phyloP scores from a whole-genome alignment of 176 grass and related monocot species.

The Areca catechu region DNA sequence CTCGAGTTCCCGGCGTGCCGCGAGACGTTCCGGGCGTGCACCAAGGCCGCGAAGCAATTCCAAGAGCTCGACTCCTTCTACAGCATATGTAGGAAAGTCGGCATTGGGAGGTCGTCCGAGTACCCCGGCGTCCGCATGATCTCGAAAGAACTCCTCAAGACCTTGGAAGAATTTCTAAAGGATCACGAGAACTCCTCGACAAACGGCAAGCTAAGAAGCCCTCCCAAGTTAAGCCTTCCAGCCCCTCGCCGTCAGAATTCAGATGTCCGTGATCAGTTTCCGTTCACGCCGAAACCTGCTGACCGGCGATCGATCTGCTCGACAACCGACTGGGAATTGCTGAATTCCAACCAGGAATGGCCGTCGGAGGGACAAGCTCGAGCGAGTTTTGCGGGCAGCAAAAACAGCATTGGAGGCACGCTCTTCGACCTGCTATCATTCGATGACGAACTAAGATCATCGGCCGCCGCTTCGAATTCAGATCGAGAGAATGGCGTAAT shows the following conservation, averaged over 20 bases:
- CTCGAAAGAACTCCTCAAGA: conserved; percentile 17
- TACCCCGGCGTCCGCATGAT: conserved; percentile 33
- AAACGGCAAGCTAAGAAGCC: neutral
- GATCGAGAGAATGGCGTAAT: too few relatives aligned
- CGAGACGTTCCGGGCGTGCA: conserved; percentile 17
- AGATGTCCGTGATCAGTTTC: neutral
- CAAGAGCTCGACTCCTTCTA: conserved; percentile 39
- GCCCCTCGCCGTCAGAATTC: neutral
- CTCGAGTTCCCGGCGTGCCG: conserved; percentile 9
- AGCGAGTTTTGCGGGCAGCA: too few relatives aligned
- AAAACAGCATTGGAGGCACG: too few relatives aligned
- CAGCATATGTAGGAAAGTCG: conserved; percentile 25
- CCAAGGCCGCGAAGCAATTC: conserved; percentile 23
- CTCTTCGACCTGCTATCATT: too few relatives aligned
- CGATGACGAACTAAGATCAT: too few relatives aligned
- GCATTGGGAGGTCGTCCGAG: conserved; percentile 23
- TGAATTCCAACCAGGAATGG: too few relatives aligned
- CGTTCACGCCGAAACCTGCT: neutral
- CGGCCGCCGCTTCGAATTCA: too few relatives aligned
- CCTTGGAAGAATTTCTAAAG: conserved; percentile 15
- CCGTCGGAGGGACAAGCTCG: too few relatives aligned
- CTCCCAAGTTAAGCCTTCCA: conserved; percentile 5
- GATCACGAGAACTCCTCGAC: conserved; percentile 7
- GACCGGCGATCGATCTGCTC: neutral
- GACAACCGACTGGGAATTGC: too few relatives aligned